Percentiles rank a stretch among this genome's conserved stretches.
Evolutionary conservation across 192 early-diverging fungal species (phyloP).

Genomic region (Linnemannia schmuckeri): DNA sequence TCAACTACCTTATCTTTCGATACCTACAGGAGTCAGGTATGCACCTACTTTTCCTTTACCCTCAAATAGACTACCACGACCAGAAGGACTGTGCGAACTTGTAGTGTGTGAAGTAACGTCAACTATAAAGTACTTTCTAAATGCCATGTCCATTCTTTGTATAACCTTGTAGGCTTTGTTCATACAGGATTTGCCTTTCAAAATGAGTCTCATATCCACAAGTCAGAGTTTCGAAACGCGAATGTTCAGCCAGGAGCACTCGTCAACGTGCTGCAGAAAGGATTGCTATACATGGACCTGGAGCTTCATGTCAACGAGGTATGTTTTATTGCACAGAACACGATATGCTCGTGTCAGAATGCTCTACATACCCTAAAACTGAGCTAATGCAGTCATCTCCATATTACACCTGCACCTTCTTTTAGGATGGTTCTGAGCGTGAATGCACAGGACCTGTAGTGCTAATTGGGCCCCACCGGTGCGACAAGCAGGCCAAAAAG

Average conservation of each 20-base stretch:
- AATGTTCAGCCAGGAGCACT: conserved; percentile 87
- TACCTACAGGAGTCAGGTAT: conserved; percentile 90
- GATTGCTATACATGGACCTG: conserved; percentile 90
- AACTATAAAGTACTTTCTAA: no score
- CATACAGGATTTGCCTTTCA: conserved; percentile 90
- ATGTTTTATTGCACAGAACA: neutral
- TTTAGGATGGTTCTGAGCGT: conserved; percentile 82
- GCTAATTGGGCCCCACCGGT: conserved; percentile 75
- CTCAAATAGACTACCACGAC: neutral
- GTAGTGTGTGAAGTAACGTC: neutral
- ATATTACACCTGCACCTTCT: neutral
- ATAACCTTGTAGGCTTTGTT: conserved; percentile 74
- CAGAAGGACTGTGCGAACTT: neutral
- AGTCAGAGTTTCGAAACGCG: conserved; percentile 66
- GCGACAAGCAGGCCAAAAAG: conserved; percentile 66
- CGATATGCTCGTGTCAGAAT: neutral
- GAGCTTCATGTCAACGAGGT: conserved; percentile 89
- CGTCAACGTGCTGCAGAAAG: conserved; percentile 91
- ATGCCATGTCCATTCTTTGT: neutral
- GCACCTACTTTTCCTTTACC: neutral
- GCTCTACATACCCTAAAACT: neutral
- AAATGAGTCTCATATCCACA: conserved; percentile 85
- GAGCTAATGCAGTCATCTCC: neutral
- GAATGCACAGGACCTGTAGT: conserved; percentile 81
- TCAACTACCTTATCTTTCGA: conserved; percentile 90